Conservation (phyloP, 23 red algal genomes). For the Porphyridium purpureum region DNA sequence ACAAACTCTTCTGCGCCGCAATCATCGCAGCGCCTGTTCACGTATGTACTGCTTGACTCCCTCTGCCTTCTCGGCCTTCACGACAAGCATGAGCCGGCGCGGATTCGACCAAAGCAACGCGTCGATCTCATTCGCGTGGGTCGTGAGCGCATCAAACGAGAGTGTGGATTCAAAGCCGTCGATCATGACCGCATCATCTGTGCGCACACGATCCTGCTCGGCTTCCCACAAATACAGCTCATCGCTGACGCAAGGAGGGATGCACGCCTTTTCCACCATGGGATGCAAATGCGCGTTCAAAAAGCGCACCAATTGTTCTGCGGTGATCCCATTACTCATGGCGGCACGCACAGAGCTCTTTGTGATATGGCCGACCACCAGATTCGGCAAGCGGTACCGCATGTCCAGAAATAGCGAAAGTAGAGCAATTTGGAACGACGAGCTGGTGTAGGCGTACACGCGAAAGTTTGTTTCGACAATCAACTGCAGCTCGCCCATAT, state of each 20-base stretch:
- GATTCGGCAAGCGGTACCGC: slow-evolving; percentile 61
- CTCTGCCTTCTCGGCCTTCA: slow-evolving; percentile 4
- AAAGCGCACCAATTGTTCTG: slow-evolving; percentile 84
- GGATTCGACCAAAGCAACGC: slow-evolving; percentile 37
- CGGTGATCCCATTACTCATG: slow-evolving; percentile 87
- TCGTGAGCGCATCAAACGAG: slow-evolving; percentile 18
- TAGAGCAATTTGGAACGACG: slow-evolving; percentile 66
- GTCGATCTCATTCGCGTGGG: slow-evolving; percentile 23
- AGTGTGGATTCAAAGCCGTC: slow-evolving; percentile 31
- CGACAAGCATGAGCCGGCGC: slow-evolving; percentile 10
- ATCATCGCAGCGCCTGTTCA: too few species aligned
- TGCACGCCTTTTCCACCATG: slow-evolving; percentile 33
- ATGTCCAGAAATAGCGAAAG: slow-evolving; percentile 78
- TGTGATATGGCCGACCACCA: slow-evolving; percentile 80
- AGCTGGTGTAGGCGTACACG: slow-evolving; percentile 88
- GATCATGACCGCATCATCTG: slow-evolving; percentile 48
- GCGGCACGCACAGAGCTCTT: slow-evolving; percentile 59
- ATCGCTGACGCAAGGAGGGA: slow-evolving; percentile 73
- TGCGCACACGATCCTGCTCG: slow-evolving; percentile 66
- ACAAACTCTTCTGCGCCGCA: too few species aligned
- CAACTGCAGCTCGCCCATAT: slow-evolving; percentile 37
- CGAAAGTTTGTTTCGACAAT: slow-evolving; percentile 97
- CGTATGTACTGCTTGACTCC: neutral
- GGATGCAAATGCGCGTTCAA: slow-evolving; percentile 66
- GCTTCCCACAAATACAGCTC: slow-evolving; percentile 89